A percentile compares a stretch with the other conserved stretches of the same genome.
Conservation (phyloP, 2,329 filamentous ascomycete genomes). For the Apiospora pterosperma region DNA sequence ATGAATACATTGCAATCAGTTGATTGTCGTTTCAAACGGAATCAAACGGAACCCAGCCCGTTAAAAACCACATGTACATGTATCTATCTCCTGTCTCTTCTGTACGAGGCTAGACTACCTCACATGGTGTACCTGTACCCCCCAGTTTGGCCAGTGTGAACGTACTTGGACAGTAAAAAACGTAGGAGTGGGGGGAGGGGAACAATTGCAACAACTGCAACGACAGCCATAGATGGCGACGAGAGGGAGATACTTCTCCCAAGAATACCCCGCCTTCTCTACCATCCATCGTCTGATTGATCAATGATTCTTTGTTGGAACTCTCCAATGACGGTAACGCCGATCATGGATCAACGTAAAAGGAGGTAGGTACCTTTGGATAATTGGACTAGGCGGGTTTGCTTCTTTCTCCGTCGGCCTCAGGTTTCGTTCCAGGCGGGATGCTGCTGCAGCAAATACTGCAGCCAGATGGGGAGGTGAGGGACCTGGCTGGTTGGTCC, state of each 20-base stretch:
- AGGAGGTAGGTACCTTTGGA: not conserved
- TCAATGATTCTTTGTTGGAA: not conserved
- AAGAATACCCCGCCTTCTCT: not conserved
- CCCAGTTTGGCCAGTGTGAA: no score
- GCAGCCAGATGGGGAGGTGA: not conserved
- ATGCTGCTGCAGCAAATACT: not conserved
- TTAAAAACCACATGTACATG: no score
- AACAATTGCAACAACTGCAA: not conserved
- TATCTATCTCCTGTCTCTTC: no score
- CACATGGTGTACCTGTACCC: no score
- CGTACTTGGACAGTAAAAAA: not conserved
- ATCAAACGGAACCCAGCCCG: no score
- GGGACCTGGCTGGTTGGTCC: not conserved
- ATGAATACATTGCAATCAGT: not conserved
- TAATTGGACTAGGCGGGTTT: not conserved
- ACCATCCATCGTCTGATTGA: not conserved
- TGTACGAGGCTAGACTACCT: no score
- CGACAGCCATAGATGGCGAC: no score
- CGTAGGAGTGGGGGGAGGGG: not conserved
- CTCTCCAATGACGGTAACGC: not conserved
- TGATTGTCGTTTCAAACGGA: no score
- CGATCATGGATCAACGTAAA: no score
- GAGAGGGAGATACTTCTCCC: not conserved
- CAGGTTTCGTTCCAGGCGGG: not conserved
- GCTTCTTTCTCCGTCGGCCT: not conserved